Percentiles rank a stretch among this genome's conserved stretches.
phyloP scores from a whole-genome alignment of 768 basidiomycete species.

The Auriscalpium microsporum region DNA sequence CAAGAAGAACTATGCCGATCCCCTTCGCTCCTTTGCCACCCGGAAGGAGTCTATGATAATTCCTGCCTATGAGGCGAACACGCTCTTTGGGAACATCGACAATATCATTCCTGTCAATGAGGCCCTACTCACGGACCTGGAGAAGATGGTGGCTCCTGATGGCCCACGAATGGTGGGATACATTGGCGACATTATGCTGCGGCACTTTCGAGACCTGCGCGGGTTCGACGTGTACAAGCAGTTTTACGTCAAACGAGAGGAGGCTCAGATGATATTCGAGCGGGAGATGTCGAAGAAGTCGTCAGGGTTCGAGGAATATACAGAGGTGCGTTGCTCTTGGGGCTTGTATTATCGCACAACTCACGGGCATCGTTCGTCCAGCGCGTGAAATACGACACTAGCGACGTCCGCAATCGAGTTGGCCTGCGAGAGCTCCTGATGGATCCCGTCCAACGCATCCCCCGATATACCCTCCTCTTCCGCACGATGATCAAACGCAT shows the following conservation, averaged over 20 bases:
- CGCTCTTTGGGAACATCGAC: constrained; percentile 91
- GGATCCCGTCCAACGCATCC: constrained; percentile 95
- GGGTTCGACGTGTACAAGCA: constrained; percentile 90
- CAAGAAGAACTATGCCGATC: constrained; percentile 86
- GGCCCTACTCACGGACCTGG: constrained; percentile 74
- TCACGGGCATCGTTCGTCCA: constrained; percentile 22
- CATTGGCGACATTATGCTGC: constrained; percentile 78
- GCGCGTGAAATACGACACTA: constrained; percentile 81
- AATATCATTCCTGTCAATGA: constrained; percentile 84
- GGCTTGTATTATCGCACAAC: not conserved
- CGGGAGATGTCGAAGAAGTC: constrained; percentile 72
- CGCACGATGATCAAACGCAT: constrained; percentile 90
- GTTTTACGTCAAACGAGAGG: constrained; percentile 89
- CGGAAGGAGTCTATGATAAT: constrained; percentile 83
- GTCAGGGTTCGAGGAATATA: constrained; percentile 75
- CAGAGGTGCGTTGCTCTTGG: constrained; percentile 55
- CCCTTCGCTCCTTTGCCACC: constrained; percentile 76
- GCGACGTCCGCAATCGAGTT: constrained; percentile 69
- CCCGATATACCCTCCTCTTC: constrained; percentile 88
- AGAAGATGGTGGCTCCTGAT: constrained; percentile 63
- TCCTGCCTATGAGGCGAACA: constrained; percentile 84
- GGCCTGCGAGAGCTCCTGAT: constrained; percentile 87
- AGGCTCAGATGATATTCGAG: constrained; percentile 83
- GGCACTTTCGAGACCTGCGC: constrained; percentile 74
- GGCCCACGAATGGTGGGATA: constrained; percentile 48